Conservation (phyloP, 305 asterid genomes). For the Fraxinus xanthoxyloides region DNA sequence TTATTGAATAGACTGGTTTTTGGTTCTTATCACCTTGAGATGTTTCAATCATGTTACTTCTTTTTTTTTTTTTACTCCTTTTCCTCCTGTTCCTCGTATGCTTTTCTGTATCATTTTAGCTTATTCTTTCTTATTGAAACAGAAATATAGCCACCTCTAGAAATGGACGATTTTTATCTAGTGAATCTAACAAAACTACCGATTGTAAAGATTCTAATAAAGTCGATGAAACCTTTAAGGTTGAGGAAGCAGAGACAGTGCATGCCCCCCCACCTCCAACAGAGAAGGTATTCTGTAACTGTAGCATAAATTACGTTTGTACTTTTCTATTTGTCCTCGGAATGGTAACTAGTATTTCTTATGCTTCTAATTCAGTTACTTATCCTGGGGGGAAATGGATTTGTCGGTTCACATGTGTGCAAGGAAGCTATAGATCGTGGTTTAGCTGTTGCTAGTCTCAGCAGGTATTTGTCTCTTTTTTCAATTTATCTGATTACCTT, state of each 20-base stretch:
- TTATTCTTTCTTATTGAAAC: constrained; percentile 17
- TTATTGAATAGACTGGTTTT: background rate
- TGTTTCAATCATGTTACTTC: background rate
- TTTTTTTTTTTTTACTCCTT: background rate
- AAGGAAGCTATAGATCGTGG: constrained; percentile 82
- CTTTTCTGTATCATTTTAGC: background rate
- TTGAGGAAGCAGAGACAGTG: constrained; percentile 84
- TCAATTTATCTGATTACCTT: background rate
- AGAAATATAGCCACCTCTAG: constrained; percentile 36
- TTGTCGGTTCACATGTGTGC: constrained; percentile 92
- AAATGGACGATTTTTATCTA: constrained; percentile 52
- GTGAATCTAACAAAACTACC: constrained; percentile 43
- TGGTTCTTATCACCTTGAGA: background rate
- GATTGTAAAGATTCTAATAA: constrained; percentile 18
- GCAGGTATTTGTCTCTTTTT: constrained; percentile 50
- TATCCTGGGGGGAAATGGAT: constrained; percentile 96
- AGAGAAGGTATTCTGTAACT: constrained; percentile 57
- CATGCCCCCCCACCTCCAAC: constrained; percentile 71
- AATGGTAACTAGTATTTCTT: background rate
- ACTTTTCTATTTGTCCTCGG: background rate
- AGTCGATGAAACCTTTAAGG: constrained; percentile 45
- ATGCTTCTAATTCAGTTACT: constrained; percentile 56
- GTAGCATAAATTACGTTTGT: background rate
- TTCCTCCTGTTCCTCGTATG: background rate
- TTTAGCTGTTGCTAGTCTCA: constrained; percentile 75